A percentile compares a stretch with the other conserved stretches of the same genome.
These are phyloP conservation scores for Bruguiera sexangula DNA, from an alignment of 345 rosid genomes.

Conservation along the genomic window DNA sequence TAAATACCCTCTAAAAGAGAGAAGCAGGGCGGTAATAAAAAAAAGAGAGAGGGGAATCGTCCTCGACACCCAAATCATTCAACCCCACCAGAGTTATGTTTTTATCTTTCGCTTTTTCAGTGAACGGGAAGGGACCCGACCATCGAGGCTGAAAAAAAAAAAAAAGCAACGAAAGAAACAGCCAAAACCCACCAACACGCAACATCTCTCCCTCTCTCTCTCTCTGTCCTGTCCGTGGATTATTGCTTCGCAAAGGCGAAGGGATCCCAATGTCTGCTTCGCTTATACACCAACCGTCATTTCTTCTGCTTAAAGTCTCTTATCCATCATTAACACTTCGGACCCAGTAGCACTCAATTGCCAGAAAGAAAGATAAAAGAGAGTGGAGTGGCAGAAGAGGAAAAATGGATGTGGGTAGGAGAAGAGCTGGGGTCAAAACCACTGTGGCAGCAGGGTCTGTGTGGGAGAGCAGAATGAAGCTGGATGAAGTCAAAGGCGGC, in stretches of 20 bases:
- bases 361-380: background rate
- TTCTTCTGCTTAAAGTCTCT: constrained; percentile 47
- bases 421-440: constrained; percentile 30
- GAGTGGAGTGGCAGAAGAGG: constrained; percentile 27
- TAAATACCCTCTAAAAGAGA: background rate
- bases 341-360: constrained; percentile 15
- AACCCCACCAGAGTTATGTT: constrained; percentile 17
- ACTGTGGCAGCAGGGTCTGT: constrained; percentile 66
- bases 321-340: constrained; percentile 32
- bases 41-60: background rate
- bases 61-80: constrained; percentile 25
- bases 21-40: no score
- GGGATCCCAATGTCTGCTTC: constrained; percentile 17
- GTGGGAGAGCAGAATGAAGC: constrained; percentile 85
- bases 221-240: background rate
- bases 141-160: background rate
- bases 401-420: constrained; percentile 46
- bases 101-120: background rate
- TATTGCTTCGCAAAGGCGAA: constrained; percentile 16
- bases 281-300: constrained; percentile 32
- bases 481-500: constrained; percentile 58
- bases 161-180: background rate
- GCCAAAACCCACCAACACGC: constrained; percentile 11
- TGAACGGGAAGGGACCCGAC: background rate
- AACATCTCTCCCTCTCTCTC: background rate